A percentile compares a stretch with the other conserved stretches of the same genome.
Evolutionary conservation across 805 yeast genomes (phyloP).

Genomic region (Suhomyces sp.): DNA sequence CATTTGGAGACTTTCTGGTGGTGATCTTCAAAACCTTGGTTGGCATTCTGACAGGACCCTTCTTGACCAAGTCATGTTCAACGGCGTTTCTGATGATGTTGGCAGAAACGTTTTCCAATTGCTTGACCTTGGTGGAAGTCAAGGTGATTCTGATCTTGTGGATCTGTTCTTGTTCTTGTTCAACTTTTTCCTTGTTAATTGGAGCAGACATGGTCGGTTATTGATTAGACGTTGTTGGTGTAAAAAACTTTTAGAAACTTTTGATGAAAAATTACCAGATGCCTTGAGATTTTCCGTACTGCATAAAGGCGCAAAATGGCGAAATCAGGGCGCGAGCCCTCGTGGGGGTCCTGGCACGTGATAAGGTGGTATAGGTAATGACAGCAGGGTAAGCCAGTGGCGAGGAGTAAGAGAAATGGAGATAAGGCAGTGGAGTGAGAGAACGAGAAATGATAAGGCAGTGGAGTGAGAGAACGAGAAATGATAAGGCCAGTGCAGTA

Average conservation of each 20-base stretch:
- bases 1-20: slow-evolving; percentile 99
- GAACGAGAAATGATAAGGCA: no score
- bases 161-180: slow-evolving; percentile 78
- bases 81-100: slow-evolving; percentile 87
- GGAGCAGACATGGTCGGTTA: slow-evolving; percentile 64
- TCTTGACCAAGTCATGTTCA: slow-evolving; percentile 78
- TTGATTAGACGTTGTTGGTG: slow-evolving; percentile 35
- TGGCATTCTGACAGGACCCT: slow-evolving; percentile 99
- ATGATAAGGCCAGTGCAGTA: no score
- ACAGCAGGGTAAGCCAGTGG: no score
- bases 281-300: slow-evolving; percentile 1
- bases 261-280: slow-evolving; percentile 5
- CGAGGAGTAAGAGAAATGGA: no score
- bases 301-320: neutral
- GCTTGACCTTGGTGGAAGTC: slow-evolving; percentile 98
- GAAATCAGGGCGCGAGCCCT: slow-evolving; percentile 7
- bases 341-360: neutral
- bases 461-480: no score
- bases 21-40: slow-evolving; percentile 96
- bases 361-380: neutral
- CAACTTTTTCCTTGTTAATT: slow-evolving; percentile 74
- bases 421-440: no score
- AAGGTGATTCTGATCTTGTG: slow-evolving; percentile 98
- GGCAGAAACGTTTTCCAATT: slow-evolving; percentile 92
- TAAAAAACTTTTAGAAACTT: neutral